A percentile compares a stretch with the other conserved stretches of the same genome.
Evolutionary conservation across 164 flowering plant species (phyloP).

Genomic region (Cinnamomum chago): DNA sequence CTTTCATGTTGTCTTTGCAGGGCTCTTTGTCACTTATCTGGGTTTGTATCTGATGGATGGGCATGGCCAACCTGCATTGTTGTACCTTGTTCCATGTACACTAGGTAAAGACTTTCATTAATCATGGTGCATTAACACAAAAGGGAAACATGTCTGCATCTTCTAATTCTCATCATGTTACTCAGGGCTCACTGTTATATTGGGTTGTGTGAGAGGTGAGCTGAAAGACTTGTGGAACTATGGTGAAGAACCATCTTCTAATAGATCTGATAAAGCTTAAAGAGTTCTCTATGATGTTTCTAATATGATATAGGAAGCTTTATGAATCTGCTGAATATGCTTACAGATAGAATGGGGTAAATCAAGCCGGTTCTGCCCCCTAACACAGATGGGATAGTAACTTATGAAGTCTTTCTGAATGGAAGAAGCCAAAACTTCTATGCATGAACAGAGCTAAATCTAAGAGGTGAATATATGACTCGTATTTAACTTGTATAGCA

Average conservation of each 20-base stretch:
- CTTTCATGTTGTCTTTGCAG: conserved; percentile 28
- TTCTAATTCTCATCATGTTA: neutral
- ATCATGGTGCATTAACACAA: too few relatives aligned
- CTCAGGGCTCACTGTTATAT: conserved; percentile 49
- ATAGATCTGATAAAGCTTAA: conserved; percentile 20
- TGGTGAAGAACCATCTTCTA: conserved; percentile 15
- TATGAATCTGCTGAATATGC: neutral
- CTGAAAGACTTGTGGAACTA: conserved; percentile 62
- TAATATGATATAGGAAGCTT: neutral
- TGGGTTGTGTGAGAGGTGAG: conserved; percentile 72
- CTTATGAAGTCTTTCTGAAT: neutral
- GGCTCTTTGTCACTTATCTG: conserved; percentile 63
- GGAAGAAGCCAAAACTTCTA: neutral
- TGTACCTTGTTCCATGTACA: conserved; percentile 89
- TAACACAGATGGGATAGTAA: neutral
- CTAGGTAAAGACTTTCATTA: conserved; percentile 45
- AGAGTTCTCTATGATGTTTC: neutral
- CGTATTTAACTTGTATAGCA: neutral
- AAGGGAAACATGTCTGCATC: too few relatives aligned
- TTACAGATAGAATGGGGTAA: neutral
- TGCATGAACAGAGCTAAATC: neutral
- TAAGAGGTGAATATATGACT: neutral
- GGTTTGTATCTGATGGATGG: conserved; percentile 76
- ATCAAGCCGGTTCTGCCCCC: neutral
- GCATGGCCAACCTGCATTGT: conserved; percentile 83